Evolutionary conservation across 2,329 filamentous ascomycete genomes (phyloP).

Genomic region (Akanthomyces uredinophilus): DNA sequence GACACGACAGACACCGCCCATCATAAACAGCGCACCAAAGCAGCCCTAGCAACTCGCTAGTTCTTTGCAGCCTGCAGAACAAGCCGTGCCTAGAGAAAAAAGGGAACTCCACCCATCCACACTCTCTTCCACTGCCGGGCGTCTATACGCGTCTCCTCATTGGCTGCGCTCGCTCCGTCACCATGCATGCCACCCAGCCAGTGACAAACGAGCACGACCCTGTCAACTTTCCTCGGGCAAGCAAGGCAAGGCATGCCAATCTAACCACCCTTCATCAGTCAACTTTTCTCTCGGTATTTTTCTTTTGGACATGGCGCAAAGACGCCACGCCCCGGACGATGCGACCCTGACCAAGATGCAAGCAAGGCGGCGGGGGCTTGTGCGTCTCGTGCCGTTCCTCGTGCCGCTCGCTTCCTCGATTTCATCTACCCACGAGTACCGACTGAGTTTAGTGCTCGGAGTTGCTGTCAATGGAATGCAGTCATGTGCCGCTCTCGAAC

Average conservation of each 20-base stretch:
- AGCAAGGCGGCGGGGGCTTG: background rate
- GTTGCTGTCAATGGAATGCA: background rate
- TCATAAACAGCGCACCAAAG: background rate
- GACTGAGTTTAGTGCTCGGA: no score
- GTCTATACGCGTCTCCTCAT: slow-evolving; percentile 21
- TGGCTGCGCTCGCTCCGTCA: slow-evolving; percentile 9
- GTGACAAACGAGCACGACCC: background rate
- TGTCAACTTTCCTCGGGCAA: no score
- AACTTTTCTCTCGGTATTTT: no score
- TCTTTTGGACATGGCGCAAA: background rate
- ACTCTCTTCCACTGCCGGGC: slow-evolving; percentile 13
- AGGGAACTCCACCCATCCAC: background rate
- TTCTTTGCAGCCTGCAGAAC: no score
- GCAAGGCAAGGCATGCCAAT: no score
- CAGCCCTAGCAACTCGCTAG: no score
- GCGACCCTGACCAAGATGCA: background rate
- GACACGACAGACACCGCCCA: background rate
- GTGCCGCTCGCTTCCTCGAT: background rate
- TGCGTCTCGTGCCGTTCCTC: background rate
- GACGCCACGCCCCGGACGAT: background rate
- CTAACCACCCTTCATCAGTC: no score
- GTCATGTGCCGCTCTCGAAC: no score
- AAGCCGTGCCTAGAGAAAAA: background rate
- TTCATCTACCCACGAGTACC: background rate
- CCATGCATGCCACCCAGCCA: background rate